Conservation (phyloP, 2,329 filamentous ascomycete genomes). For the Coniochaeta ligniaria region DNA sequence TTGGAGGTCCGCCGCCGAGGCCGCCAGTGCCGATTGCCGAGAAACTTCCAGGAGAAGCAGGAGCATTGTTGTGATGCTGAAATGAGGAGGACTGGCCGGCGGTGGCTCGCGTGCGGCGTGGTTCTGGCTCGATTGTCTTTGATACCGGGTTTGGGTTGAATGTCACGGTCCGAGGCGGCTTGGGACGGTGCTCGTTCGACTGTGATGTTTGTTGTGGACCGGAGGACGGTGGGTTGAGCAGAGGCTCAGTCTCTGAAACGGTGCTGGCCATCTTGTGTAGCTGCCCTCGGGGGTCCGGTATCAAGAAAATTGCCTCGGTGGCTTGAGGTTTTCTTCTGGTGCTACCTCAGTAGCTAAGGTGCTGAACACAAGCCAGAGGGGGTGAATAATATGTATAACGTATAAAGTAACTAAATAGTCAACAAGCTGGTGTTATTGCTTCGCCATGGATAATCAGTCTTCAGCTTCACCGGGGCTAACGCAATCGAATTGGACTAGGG, state of each 20-base stretch:
- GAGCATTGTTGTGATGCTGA: constrained; percentile 25
- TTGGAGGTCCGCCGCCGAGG: constrained; percentile 39
- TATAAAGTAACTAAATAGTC: background rate
- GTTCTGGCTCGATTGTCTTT: constrained; percentile 50
- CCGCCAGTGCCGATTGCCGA: constrained; percentile 33
- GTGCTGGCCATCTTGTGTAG: background rate
- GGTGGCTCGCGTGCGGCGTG: constrained; percentile 18
- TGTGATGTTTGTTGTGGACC: background rate
- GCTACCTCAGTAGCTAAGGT: background rate
- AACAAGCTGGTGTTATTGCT: background rate
- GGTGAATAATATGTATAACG: background rate
- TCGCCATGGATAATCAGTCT: background rate
- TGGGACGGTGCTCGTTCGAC: constrained; percentile 20
- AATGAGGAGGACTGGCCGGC: constrained; percentile 18
- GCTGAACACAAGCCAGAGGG: background rate
- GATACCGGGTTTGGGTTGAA: constrained; percentile 66
- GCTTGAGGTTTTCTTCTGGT: background rate
- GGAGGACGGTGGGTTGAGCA: background rate
- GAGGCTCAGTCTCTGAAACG: background rate
- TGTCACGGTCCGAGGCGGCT: constrained; percentile 59
- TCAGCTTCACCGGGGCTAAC: background rate
- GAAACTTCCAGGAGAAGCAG: constrained; percentile 22
- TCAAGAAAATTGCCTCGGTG: background rate
- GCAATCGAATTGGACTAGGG: background rate
- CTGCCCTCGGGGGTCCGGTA: background rate